Percentiles rank a stretch among this genome's conserved stretches.
phyloP scores from a whole-genome alignment of 106 monocot species.

The Dendrobium chrysotoxum region DNA sequence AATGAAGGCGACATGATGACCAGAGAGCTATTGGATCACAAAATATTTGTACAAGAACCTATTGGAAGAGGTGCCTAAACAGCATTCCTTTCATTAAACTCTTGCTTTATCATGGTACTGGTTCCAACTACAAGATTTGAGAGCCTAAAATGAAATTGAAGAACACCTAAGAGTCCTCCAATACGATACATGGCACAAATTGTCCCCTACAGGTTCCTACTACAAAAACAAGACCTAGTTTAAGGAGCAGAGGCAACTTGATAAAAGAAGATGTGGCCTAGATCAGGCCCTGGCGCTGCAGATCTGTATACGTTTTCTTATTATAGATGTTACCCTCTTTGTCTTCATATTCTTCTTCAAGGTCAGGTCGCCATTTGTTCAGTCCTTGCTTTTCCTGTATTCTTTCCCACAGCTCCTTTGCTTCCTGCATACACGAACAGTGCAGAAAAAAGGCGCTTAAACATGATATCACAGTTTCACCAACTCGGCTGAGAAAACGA shows the following conservation, averaged over 20 bases:
- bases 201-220: background rate
- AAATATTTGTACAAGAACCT: too few relatives aligned
- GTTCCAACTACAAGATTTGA: background rate
- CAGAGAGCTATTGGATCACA: too few relatives aligned
- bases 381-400: conserved; percentile 87
- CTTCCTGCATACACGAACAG: conserved; percentile 40
- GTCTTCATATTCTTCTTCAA: conserved; percentile 98
- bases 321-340: conserved; percentile 95
- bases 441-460: background rate
- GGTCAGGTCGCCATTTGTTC: conserved; percentile 92
- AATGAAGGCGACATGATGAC: too few relatives aligned
- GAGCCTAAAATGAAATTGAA: background rate
- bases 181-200: background rate
- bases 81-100: too few relatives aligned
- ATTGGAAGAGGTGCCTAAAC: too few relatives aligned
- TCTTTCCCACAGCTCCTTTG: conserved; percentile 91
- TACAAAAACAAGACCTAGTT: background rate
- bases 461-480: too few relatives aligned
- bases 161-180: background rate
- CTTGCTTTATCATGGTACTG: too few relatives aligned
- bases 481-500: too few relatives aligned
- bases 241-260: background rate
- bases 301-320: conserved; percentile 92
- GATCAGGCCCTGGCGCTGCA: conserved; percentile 92
- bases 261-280: conserved; percentile 6